Evolutionary conservation across 352 stramenopile genomes (phyloP), one percentile per base, ranked within the genome.

Genomic region (Phytophthora pini): DNA sequence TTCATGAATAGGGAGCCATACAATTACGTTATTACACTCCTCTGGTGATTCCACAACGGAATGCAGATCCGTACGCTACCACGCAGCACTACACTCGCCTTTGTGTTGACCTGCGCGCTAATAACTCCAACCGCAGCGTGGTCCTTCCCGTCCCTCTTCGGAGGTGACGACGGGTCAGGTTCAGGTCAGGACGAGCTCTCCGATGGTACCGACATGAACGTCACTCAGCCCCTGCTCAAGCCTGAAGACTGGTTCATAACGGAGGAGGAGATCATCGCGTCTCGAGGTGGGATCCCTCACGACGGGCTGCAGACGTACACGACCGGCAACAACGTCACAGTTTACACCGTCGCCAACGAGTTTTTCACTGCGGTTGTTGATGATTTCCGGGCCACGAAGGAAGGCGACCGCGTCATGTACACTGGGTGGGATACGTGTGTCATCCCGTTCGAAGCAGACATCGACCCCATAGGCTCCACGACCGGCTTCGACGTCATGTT

Each of bases 371-470:
- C 71, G 1, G 49, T 89, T 12, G 79, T 75, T 26, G 38, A 67
- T 0, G 82, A 91, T 53, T 40, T 88, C 4, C 39, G 61, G 29
- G 57, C 56, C 9, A 71, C 68, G 1, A 66, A 60, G 4, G 48
- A 46, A 3, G 49, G 41, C n/a, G 57, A 66, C 45, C 68, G 64
- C 24, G 72, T 88, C 32, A 79, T 75, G 39, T 65, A 83, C 32
- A 71, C 72, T 4, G 80, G 65, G 39, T 89, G 80, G 78, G 79
- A 72, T 49, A 71, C 82, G 20, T 76, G 79, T 49, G 32, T 82
- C 15, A 61, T 87, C 10, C 57, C 75, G n/a, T 81, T 87, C 29
- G 60, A 74, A 34, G 78, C 44, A 10, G 44, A 50, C 5, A 22
- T 43, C 38, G 38, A 43, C 38, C 38, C 38, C 38, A 22, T 15